phyloP scores from a whole-genome alignment of 148 eudicot species.

The Camellia lanceoleosa region DNA sequence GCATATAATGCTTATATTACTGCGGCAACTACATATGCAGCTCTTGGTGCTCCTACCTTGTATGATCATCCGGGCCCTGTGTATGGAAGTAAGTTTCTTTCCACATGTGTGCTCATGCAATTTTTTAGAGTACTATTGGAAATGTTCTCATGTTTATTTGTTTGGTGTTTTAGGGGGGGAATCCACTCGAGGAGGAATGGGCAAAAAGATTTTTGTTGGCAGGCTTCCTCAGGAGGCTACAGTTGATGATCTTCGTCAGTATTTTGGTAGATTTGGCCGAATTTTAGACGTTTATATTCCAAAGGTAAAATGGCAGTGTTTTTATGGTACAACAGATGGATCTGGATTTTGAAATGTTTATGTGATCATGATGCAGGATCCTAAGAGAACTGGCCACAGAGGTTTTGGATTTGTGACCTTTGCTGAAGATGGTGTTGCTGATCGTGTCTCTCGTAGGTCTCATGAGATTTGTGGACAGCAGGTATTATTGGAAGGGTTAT shows the following conservation, averaged over 20 bases:
- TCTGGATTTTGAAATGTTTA: neutral
- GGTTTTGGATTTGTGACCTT: conserved; percentile 99
- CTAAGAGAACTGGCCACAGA: conserved; percentile 92
- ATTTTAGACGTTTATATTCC: conserved; percentile 89
- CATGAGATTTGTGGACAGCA: conserved; percentile 96
- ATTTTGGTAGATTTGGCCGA: conserved; percentile 95
- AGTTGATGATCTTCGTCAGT: conserved; percentile 76
- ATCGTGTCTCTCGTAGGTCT: conserved; percentile 82
- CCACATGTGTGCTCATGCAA: neutral
- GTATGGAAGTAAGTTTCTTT: conserved; percentile 71
- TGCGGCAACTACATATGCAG: conserved; percentile 94
- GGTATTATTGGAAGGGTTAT: conserved; percentile 33
- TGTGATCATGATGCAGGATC: conserved; percentile 59
- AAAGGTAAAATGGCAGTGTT: conserved; percentile 48
- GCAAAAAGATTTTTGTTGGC: conserved; percentile 93
- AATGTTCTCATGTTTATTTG: neutral
- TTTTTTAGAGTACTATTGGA: neutral
- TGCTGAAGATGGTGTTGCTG: conserved; percentile 95
- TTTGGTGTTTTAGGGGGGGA: conserved; percentile 39
- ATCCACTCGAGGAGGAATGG: conserved; percentile 74
- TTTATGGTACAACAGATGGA: neutral
- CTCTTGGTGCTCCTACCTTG: conserved; percentile 90
- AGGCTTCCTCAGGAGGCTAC: conserved; percentile 95
- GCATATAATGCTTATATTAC: conserved; percentile 85
- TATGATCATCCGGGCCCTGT: conserved; percentile 80